Evolutionary conservation across 1,139 yeast genomes (phyloP).

Genomic region (Schizosaccharomyces versatilis): DNA sequence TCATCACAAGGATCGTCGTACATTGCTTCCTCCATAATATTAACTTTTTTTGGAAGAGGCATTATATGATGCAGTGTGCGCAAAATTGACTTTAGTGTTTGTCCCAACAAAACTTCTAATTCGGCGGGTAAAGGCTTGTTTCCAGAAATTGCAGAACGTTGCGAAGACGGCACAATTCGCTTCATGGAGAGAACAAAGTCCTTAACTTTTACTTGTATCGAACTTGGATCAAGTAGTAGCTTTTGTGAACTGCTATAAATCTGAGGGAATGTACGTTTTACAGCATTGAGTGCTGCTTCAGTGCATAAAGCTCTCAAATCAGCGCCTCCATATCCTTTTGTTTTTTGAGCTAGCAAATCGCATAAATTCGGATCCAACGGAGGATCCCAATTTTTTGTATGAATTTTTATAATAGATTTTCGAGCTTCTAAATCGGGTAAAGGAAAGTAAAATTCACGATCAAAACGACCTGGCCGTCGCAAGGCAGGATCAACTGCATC

Average conservation of each 20-base stretch:
- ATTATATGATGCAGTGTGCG: constrained; percentile 33
- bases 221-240: constrained; percentile 45
- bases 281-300: constrained; percentile 81
- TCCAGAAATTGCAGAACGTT: constrained; percentile 54
- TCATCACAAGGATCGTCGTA: constrained; percentile 42
- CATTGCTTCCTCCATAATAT: constrained; percentile 49
- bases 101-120: constrained; percentile 37
- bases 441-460: constrained; percentile 88
- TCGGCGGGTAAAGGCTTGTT: constrained; percentile 65
- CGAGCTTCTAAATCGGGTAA: constrained; percentile 70
- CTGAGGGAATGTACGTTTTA: constrained; percentile 83
- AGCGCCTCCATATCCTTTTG: constrained; percentile 97
- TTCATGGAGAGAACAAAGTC: constrained; percentile 78
- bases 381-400: constrained; percentile 77
- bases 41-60: constrained; percentile 38
- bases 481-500: constrained; percentile 95
- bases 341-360: constrained; percentile 47
- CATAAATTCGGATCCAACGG: constrained; percentile 38
- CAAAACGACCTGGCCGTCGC: constrained; percentile 93
- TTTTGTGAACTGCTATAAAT: constrained; percentile 62
- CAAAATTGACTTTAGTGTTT: constrained; percentile 28
- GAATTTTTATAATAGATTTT: constrained; percentile 54
- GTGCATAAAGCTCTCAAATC: constrained; percentile 86
- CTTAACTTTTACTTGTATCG: constrained; percentile 54
- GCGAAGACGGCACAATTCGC: constrained; percentile 72